Evolutionary conservation across 1,139 yeast species (phyloP), one percentile per base, ranked within the genome.

Genomic region (Groenewaldozyma auringiensis): DNA sequence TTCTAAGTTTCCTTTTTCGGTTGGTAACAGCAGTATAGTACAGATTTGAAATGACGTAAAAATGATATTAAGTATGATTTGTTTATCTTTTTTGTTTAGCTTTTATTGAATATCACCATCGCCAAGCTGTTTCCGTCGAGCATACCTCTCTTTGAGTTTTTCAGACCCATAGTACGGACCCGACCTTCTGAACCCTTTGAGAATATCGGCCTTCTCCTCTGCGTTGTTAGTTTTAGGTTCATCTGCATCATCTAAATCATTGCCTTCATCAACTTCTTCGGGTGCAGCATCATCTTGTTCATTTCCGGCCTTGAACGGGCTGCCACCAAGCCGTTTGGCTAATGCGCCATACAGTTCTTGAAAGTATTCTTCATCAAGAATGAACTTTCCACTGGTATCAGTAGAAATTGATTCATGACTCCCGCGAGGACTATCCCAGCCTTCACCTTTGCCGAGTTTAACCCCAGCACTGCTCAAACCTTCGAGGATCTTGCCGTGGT

Each of bases 401-500:
- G 42, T 14, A 20, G 40, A 44, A n/a, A 40, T 13, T n/a, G 16
- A 41, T 40, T 44, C 38, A 6, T 40, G 20, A 13, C 36, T 37
- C 40, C 35, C 47, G 31, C 21, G 36, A 22, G 49, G 48, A 17
- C 45, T 40, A 25, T 62, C 62, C 59, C 61, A 92, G 32, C 97
- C 97, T 70, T 92, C 97, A 45, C 94, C 95, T 11, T 69, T 67
- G 22, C 75, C 75, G 53, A 92, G 75, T 21, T 65, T 65, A 29
- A 80, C 70, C 29, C 94, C 94, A 55, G 83, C 77, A 40, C 71
- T 66, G 38, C 61, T 62, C 54, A 88, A 72, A 43, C 66, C 70
- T 29, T 74, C 76, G 55, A 88, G 78, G 43, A 80, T 64, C 16
- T 96, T 96, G 18, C 76, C 71, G 61, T 78, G 79, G 64, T 80